phyloP scores from a whole-genome alignment of 768 basidiomycete species.

The Trichaptum fuscoviolaceum region DNA sequence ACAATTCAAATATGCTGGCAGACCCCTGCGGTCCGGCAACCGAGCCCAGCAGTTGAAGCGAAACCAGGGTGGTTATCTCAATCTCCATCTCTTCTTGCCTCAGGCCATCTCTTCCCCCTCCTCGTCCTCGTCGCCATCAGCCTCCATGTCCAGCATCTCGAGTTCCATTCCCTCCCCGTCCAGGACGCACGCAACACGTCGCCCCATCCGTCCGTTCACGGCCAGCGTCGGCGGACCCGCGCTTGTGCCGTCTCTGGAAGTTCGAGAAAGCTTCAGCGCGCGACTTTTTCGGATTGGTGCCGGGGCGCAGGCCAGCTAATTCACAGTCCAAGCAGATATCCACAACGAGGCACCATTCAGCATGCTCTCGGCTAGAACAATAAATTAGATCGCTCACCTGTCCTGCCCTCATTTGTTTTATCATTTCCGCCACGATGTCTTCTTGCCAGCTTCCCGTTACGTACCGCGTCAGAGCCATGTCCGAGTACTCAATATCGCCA shows the following conservation, averaged over 20 bases:
- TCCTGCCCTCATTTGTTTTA: conserved; percentile 53
- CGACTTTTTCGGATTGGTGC: conserved; percentile 1
- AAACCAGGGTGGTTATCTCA: not conserved
- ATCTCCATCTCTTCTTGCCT: conserved; percentile 4
- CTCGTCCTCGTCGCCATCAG: conserved; percentile 30
- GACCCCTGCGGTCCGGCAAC: not conserved
- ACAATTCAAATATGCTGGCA: not conserved
- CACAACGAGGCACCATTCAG: conserved; percentile 6
- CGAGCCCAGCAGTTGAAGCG: not conserved
- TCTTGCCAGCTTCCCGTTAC: conserved; percentile 53
- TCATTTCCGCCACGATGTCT: conserved; percentile 56
- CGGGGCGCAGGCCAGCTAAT: not conserved
- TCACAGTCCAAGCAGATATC: conserved; percentile 1
- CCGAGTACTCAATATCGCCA: conserved; percentile 50
- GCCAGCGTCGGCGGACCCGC: conserved; percentile 32
- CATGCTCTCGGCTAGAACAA: not conserved
- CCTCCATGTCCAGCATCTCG: conserved; percentile 78
- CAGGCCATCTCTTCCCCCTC: conserved; percentile 9
- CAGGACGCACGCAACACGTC: conserved; percentile 71
- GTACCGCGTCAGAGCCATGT: conserved; percentile 41
- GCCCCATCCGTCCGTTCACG: conserved; percentile 69
- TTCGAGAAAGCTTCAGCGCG: conserved; percentile 29
- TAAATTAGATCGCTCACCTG: conserved; percentile 48
- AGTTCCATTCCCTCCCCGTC: conserved; percentile 56
- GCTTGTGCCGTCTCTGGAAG: not conserved